Conservation (phyloP, 1,284 basidiomycete genomes). For the Trichosporon sp. region DNA sequence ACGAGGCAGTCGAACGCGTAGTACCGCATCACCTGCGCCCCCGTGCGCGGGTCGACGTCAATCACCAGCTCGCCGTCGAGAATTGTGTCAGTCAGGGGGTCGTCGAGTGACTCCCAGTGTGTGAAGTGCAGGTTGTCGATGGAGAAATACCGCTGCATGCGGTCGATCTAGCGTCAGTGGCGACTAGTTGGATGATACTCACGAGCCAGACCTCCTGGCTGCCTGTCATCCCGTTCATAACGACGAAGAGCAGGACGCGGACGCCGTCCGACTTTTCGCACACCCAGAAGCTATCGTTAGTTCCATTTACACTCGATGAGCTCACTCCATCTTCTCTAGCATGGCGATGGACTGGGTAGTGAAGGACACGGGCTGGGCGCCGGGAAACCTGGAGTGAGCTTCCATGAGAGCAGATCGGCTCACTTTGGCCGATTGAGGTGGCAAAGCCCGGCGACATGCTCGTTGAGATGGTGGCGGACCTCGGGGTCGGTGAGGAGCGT, state of each 20-base stretch:
- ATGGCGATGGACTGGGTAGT: slow-evolving; percentile 62
- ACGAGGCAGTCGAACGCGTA: slow-evolving; percentile 93
- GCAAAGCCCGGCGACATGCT: slow-evolving; percentile 63
- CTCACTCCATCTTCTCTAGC: slow-evolving; percentile 78
- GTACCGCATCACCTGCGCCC: slow-evolving; percentile 72
- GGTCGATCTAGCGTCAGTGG: slow-evolving; percentile 68
- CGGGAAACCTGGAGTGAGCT: slow-evolving; percentile 66
- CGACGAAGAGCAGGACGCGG: slow-evolving; percentile 80
- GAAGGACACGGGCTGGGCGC: slow-evolving; percentile 90
- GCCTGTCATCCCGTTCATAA: slow-evolving; percentile 55
- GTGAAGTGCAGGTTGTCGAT: slow-evolving; percentile 79
- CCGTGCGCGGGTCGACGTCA: slow-evolving; percentile 73
- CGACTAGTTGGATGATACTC: slow-evolving; percentile 15
- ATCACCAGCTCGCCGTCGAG: slow-evolving; percentile 93
- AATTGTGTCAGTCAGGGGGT: slow-evolving; percentile 70
- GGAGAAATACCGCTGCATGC: slow-evolving; percentile 81
- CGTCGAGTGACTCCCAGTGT: slow-evolving; percentile 65
- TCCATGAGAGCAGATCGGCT: background rate
- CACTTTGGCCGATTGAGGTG: slow-evolving; percentile 60
- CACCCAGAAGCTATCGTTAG: slow-evolving; percentile 79
- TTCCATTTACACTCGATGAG: background rate
- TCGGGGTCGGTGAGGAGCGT: slow-evolving; percentile 48
- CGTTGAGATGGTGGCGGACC: slow-evolving; percentile 61
- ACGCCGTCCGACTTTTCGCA: slow-evolving; percentile 99
- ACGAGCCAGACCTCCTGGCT: slow-evolving; percentile 77